Conservation (phyloP, 1,284 basidiomycete species). For the Pseudozyma thailandica region DNA sequence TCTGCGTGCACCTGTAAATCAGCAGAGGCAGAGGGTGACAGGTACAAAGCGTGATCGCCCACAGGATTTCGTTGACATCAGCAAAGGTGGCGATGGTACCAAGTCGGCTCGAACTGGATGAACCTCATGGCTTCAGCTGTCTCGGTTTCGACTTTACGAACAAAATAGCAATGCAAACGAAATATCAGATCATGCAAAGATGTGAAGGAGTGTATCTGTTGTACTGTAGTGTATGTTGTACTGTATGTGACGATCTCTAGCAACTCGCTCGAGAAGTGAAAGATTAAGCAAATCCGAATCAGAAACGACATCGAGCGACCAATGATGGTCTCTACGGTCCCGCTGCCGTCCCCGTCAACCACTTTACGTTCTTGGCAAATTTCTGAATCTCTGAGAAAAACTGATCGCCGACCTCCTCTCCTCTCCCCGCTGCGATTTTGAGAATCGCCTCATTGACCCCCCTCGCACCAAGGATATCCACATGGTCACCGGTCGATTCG, state of each 20-base stretch:
- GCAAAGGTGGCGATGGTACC: slow-evolving; percentile 25
- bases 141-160: too few relatives aligned
- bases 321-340: slow-evolving; percentile 18
- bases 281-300: too few relatives aligned
- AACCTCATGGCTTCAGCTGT: background rate
- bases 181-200: too few relatives aligned
- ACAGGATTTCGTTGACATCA: slow-evolving; percentile 54
- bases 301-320: too few relatives aligned
- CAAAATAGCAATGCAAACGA: too few relatives aligned
- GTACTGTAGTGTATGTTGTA: too few relatives aligned
- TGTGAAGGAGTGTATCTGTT: too few relatives aligned
- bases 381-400: slow-evolving; percentile 80
- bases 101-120: slow-evolving; percentile 34
- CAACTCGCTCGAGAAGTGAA: too few relatives aligned
- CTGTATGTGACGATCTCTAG: too few relatives aligned
- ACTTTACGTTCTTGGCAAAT: slow-evolving; percentile 51
- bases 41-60: slow-evolving; percentile 50
- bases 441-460: slow-evolving; percentile 90
- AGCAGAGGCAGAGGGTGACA: slow-evolving; percentile 14
- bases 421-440: slow-evolving; percentile 80
- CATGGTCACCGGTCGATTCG: slow-evolving; percentile 74
- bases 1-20: slow-evolving; percentile 47
- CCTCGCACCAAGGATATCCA: slow-evolving; percentile 91
- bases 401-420: slow-evolving; percentile 71
- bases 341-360: slow-evolving; percentile 26